Evolutionary conservation across 2,329 filamentous ascomycete species (phyloP), one percentile per base, ranked within the genome.

Genomic region (Xylariaceae sp.): DNA sequence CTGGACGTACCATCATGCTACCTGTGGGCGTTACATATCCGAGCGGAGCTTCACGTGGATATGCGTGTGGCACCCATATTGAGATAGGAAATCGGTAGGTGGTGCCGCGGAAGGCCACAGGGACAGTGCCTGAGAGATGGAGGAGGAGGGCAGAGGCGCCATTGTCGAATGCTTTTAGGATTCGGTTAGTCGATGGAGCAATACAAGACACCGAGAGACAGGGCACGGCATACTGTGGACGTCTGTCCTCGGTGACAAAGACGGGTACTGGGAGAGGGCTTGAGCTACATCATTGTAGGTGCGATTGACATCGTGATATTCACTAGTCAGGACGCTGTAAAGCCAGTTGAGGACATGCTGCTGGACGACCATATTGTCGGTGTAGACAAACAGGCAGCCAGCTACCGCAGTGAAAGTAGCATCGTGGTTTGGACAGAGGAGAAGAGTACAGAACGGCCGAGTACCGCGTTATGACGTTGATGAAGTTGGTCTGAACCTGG

Each of bases 341-440:
- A 97, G 85, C 93, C 93, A 97, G 75, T 92, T 92, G 67, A 97
- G 81, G 57, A 95, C 88, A 75, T 92, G 89, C 73, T 96, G 92
- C 66, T 91, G 88, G 70, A 96, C 89, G 65, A 86, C 84, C 80
- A 85, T 85, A 55, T 68, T 77, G 67, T 16, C 44, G 33, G 51
- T 42, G 50, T 46, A 20, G 29, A 47, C 53, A 39, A 42, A 37
- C 55, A 52, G 35, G 35, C 49, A 64, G 61, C 58, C 36, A 52
- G 55, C 59, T 64, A 64, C 46, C 54, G 48, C 50, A 8, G 43
- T 33, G 33, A 55, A 41, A 37, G 49, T 40, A 35, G 54, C 63
- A 62, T 67, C 44, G 56, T 61, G 52, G 35, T 11, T 18, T 26
- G 42, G n/a, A 16, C n/a, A n/a, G n/a, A n/a, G n/a, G n/a, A n/a